Base-by-base conservation (phyloP, 1,139 yeast genomes). In the Yamadazyma friedrichii region DNA sequence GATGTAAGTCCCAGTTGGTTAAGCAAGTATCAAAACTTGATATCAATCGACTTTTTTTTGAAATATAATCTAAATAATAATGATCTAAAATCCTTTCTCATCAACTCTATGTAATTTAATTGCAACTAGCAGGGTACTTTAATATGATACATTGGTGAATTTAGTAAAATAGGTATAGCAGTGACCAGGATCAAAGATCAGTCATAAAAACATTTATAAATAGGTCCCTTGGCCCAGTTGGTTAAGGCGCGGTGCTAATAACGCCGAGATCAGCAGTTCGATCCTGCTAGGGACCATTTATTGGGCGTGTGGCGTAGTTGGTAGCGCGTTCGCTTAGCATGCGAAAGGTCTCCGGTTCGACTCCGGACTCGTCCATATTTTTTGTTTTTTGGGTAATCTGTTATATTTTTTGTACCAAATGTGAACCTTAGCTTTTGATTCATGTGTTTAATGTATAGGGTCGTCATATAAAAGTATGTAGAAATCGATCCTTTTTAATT, bases 261-360 rank as follows among this genome's bases (percentile, higher is more conserved):
- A 79, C 84, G 82, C 84, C 82, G 69, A 78, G 86, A 79, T 80
- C 86, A 77, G 84, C 86, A 76, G 86, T 80, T 80, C 85, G 87
- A 81, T 80, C 87, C 87, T 77, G 87, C 84, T 78, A 80, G 85
- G 84, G 85, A 81, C 82, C 86, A 81, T 57, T 60, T 43, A 15
- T 22, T 11, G 88, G 88, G 88, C 87, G 87, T 82, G 87, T 82
- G 88, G 88, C 88, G 88, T 78, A 82, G 88, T 82, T 80, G 88
- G 88, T 82, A 82, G 88, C 88, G 88, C 88, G 88, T 79, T 79
- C 84, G 81, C 88, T 81, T 82, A 79, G 88, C 88, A 82, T 81
- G 88, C 80, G 85, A 80, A 79, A 82, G 88, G 88, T 82, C 88
- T 78, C 82, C 81, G 87, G 88, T 82, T 82, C 88, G 84, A 82